These are phyloP conservation scores for Solidago caesia DNA, from an alignment of 129 eudicot genomes.

Conservation along the genomic window DNA sequence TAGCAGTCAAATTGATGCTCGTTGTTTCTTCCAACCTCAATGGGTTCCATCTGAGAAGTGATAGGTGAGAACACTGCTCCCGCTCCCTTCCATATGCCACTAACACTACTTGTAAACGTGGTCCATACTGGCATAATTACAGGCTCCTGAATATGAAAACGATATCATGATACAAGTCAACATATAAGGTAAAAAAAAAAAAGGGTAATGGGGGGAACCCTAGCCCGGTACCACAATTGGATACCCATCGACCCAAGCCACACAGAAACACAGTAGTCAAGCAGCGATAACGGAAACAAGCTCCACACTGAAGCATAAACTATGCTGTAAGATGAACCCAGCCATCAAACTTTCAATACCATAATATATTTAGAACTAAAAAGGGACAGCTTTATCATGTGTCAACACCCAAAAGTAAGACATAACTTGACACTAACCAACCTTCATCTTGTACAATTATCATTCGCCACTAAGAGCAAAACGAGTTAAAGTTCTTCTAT, in stretches of 20 bases:
- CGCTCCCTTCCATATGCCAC: slow-evolving; percentile 98
- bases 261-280: background rate
- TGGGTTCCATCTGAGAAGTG: slow-evolving; percentile 96
- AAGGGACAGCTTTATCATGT: background rate
- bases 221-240: no score
- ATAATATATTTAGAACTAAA: background rate
- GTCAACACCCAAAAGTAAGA: background rate
- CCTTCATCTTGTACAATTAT: background rate
- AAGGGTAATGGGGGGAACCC: no score
- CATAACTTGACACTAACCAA: background rate
- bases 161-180: background rate
- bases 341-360: slow-evolving; percentile 4
- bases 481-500: background rate
- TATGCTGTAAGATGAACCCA: background rate
- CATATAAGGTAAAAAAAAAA: no score
- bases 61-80: slow-evolving; percentile 98
- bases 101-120: slow-evolving; percentile 88
- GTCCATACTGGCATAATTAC: slow-evolving; percentile 87
- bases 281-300: background rate
- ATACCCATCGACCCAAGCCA: no score
- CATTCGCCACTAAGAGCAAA: background rate
- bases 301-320: background rate
- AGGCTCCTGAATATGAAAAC: slow-evolving; percentile 70
- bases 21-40: slow-evolving; percentile 70
- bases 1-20: slow-evolving; percentile 88